phyloP scores from a whole-genome alignment of 2,329 filamentous ascomycete genomes.

The Penicillium expansum region DNA sequence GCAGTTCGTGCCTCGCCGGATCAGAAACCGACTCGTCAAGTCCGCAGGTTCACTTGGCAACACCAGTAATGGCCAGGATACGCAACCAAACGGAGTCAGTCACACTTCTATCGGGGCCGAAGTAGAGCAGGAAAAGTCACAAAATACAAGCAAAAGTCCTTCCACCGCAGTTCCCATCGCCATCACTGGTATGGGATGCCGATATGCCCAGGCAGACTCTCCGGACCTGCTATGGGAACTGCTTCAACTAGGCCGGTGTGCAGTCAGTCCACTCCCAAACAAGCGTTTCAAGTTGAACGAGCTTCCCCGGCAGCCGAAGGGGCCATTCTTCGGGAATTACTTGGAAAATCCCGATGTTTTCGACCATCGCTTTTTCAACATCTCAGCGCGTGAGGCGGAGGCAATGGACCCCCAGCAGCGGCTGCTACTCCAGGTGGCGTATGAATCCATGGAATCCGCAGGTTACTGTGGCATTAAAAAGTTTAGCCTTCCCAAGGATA shows the following conservation, averaged over 20 bases:
- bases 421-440: conserved; percentile 29
- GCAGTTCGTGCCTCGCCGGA: neutral
- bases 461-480: conserved; percentile 24
- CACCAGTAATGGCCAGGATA: no score
- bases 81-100: no score
- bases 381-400: conserved; percentile 23
- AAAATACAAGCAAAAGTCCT: no score
- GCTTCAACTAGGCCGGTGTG: neutral
- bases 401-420: no score
- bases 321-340: neutral
- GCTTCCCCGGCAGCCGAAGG: neutral
- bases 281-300: neutral
- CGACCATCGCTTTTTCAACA: conserved; percentile 30
- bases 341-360: conserved; percentile 14
- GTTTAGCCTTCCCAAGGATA: neutral
- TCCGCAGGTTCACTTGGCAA: no score
- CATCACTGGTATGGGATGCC: neutral
- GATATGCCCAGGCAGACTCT: neutral
- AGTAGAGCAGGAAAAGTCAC: no score
- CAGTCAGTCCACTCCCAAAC: neutral
- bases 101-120: no score
- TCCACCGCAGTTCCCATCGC: neutral
- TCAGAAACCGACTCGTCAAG: neutral
- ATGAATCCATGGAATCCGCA: conserved; percentile 33
- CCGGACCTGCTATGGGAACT: neutral